A percentile compares a stretch with the other conserved stretches of the same genome.
These are phyloP conservation scores for Nannochloropsis gaditana DNA, from an alignment of 108 stramenopile genomes.

Conservation along the genomic window DNA sequence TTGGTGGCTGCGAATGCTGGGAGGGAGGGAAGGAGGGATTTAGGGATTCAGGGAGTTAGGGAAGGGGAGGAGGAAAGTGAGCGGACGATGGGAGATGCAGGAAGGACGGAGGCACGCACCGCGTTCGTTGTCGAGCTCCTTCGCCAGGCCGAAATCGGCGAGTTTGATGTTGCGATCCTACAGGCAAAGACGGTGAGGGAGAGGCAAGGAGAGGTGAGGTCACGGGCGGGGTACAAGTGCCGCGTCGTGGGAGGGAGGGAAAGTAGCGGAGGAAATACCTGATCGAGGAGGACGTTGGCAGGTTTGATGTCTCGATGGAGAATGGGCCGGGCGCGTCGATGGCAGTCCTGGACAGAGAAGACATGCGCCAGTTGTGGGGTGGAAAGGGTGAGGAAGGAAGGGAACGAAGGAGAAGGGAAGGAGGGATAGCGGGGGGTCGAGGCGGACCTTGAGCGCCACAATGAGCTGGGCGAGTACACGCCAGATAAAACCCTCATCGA, in stretches of 20 bases:
- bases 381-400: background rate
- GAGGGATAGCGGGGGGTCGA: slow-evolving; percentile 30
- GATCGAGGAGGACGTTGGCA: slow-evolving; percentile 57
- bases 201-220: background rate
- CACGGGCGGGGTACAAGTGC: background rate
- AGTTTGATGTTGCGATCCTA: slow-evolving; percentile 41
- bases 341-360: background rate
- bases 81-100: background rate
- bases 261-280: slow-evolving; percentile 23
- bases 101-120: background rate
- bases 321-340: slow-evolving; percentile 37
- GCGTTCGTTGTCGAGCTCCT: slow-evolving; percentile 49
- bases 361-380: background rate
- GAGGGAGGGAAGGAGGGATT: no score
- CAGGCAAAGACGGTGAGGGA: background rate
- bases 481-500: slow-evolving; percentile 59
- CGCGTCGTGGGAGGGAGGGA: background rate
- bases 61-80: background rate
- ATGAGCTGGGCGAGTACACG: slow-evolving; percentile 54
- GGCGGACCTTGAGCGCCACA: slow-evolving; percentile 57
- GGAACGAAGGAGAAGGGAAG: background rate
- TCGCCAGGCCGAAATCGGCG: slow-evolving; percentile 64
- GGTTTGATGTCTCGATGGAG: slow-evolving; percentile 65
- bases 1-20: slow-evolving; percentile 37
- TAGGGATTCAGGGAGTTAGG: background rate